Evolutionary conservation across 2,329 filamentous ascomycete genomes (phyloP).

Genomic region (Fusarium torulosum): DNA sequence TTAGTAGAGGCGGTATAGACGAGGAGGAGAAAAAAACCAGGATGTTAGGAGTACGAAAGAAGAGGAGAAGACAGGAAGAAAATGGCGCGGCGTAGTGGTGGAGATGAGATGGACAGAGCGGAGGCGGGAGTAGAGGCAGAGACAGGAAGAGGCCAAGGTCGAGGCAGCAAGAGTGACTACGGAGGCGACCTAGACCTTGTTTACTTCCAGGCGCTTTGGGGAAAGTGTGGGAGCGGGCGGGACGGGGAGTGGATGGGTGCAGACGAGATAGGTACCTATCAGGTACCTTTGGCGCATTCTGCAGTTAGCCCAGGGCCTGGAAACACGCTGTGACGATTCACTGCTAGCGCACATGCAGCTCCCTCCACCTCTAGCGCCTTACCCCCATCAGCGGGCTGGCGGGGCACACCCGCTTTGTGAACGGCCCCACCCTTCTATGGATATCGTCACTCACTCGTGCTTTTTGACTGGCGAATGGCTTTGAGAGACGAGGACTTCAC

Average conservation of each 20-base stretch:
- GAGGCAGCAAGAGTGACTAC: constrained; percentile 29
- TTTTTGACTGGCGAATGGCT: constrained; percentile 36
- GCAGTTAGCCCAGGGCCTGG: constrained; percentile 21
- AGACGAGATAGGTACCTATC: constrained; percentile 27
- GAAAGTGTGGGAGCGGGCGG: constrained; percentile 40
- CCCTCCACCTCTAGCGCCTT: constrained; percentile 25
- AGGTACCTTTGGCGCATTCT: constrained; percentile 32
- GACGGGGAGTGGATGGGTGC: constrained; percentile 36
- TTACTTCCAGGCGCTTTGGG: constrained; percentile 47
- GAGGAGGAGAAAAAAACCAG: constrained; percentile 30
- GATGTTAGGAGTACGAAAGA: constrained; percentile 35
- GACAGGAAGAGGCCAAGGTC: constrained; percentile 29
- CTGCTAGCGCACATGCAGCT: constrained; percentile 22
- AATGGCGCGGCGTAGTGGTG: constrained; percentile 37
- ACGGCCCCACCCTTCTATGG: constrained; percentile 5
- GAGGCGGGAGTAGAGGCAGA: too few relatives aligned
- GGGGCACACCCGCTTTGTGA: constrained; percentile 18
- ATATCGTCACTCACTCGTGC: constrained; percentile 35
- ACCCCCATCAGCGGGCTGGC: constrained; percentile 3
- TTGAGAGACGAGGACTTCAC: constrained; percentile 13
- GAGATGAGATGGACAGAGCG: constrained; percentile 12
- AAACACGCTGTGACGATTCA: constrained; percentile 19
- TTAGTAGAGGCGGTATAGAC: constrained; percentile 28
- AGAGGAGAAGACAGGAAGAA: constrained; percentile 35
- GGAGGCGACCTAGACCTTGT: constrained; percentile 28